Conservation (phyloP, 768 basidiomycete species). For the Glaciozyma martinii region DNA sequence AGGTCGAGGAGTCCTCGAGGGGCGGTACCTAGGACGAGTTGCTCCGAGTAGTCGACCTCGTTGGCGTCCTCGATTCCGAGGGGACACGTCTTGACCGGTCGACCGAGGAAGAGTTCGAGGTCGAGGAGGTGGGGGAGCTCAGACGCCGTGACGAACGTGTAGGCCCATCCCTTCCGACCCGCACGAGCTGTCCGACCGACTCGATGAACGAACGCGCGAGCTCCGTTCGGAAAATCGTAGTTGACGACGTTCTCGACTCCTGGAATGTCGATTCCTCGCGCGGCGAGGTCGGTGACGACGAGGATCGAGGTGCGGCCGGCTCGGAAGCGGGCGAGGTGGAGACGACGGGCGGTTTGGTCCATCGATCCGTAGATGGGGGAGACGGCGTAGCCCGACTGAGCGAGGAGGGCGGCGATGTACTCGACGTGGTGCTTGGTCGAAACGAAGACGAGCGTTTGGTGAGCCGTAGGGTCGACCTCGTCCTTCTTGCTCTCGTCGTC, state of each 20-base stretch:
- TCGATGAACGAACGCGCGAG: conserved; percentile 88
- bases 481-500: conserved; percentile 10
- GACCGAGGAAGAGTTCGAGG: conserved; percentile 80
- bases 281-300: conserved; percentile 96
- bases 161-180: conserved; percentile 89
- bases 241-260: conserved; percentile 93
- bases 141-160: conserved; percentile 73
- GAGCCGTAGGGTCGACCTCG: conserved; percentile 49
- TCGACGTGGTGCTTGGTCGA: conserved; percentile 99
- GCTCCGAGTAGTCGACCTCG: conserved; percentile 39
- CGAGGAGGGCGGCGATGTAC: conserved; percentile 70
- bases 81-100: conserved; percentile 48
- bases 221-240: conserved; percentile 93
- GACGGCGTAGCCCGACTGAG: conserved; percentile 71
- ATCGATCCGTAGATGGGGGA: conserved; percentile 94
- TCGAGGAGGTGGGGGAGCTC: conserved; percentile 89
- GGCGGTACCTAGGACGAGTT: conserved; percentile 69
- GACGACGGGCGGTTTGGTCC: conserved; percentile 78
- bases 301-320: conserved; percentile 67
- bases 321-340: conserved; percentile 85
- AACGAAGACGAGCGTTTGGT: conserved; percentile 88
- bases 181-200: conserved; percentile 95
- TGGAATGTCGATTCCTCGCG: conserved; percentile 95
- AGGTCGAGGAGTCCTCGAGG: conserved; percentile 69
- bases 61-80: conserved; percentile 51